A percentile compares a stretch with the other conserved stretches of the same genome.
Evolutionary conservation across 768 basidiomycete species (phyloP).

Genomic region (Mycena albidolilacea): DNA sequence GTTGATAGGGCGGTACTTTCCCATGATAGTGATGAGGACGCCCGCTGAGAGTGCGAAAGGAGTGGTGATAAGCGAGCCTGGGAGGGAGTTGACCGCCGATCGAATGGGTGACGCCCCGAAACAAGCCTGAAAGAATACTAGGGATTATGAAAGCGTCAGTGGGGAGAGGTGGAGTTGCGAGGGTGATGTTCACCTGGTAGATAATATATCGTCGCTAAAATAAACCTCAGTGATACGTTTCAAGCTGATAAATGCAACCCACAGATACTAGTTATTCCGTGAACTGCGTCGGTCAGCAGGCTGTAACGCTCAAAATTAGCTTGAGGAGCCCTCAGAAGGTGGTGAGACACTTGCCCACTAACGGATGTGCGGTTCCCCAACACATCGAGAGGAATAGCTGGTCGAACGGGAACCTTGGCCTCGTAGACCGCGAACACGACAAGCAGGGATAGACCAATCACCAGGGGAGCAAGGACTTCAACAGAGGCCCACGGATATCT

Average conservation of each 20-base stretch:
- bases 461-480: slow-evolving; percentile 55
- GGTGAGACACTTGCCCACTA: slow-evolving; percentile 47
- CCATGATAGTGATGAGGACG: slow-evolving; percentile 43
- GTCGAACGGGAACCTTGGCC: slow-evolving; percentile 36
- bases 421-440: slow-evolving; percentile 48
- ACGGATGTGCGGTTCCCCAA: slow-evolving; percentile 54
- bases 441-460: slow-evolving; percentile 52
- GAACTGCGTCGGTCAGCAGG: slow-evolving; percentile 48
- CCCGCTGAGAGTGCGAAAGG: slow-evolving; percentile 56
- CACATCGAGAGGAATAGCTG: slow-evolving; percentile 47
- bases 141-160: not conserved
- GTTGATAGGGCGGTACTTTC: slow-evolving; percentile 53
- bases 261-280: slow-evolving; percentile 43
- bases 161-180: not conserved
- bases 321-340: too few relatives aligned
- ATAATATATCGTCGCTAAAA: slow-evolving; percentile 46
- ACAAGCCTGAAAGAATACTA: slow-evolving; percentile 62
- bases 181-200: slow-evolving; percentile 46
- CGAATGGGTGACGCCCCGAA: slow-evolving; percentile 52
- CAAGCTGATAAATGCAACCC: not conserved
- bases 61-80: slow-evolving; percentile 49
- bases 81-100: slow-evolving; percentile 55
- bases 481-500: slow-evolving; percentile 54
- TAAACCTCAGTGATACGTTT: not conserved
- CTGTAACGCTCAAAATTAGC: slow-evolving; percentile 26